These are phyloP conservation scores for Cnidoscolus chayamansa DNA, from an alignment of 441 rosid genomes.

Conservation along the genomic window DNA sequence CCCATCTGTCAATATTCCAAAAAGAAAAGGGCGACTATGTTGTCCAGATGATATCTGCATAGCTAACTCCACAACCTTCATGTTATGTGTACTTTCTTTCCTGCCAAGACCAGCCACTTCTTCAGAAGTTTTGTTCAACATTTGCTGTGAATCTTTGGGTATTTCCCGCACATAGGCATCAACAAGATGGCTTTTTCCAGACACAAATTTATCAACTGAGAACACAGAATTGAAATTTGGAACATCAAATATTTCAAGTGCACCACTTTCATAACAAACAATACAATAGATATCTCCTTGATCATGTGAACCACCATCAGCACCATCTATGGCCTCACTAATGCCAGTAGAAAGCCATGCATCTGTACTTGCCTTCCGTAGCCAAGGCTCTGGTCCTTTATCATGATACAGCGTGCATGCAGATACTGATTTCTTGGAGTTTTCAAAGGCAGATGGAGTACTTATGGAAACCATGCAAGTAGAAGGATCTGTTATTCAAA, in stretches of 20 bases:
- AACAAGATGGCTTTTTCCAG: constrained; percentile 74
- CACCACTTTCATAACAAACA: constrained; percentile 79
- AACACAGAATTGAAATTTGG: constrained; percentile 81
- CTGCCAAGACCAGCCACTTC: constrained; percentile 52
- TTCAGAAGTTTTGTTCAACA: constrained; percentile 42
- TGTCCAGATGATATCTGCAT: constrained; percentile 94
- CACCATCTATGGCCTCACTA: constrained; percentile 78
- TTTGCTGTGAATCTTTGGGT: constrained; percentile 38
- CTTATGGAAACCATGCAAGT: constrained; percentile 74
- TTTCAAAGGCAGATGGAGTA: constrained; percentile 63
- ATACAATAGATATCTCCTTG: constrained; percentile 93
- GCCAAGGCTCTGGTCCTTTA: constrained; percentile 95
- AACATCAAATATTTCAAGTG: constrained; percentile 91
- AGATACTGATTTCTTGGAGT: constrained; percentile 58
- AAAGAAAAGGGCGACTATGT: constrained; percentile 84
- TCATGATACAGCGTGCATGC: constrained; percentile 95
- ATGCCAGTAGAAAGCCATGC: constrained; percentile 96
- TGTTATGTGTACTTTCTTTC: constrained; percentile 55
- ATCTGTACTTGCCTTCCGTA: constrained; percentile 88
- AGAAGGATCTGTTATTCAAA: constrained; percentile 69
- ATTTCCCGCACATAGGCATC: constrained; percentile 52
- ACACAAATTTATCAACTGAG: constrained; percentile 75
- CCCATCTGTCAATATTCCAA: constrained; percentile 91
- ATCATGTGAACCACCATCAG: constrained; percentile 77
- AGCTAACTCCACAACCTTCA: constrained; percentile 82